Base-by-base conservation (phyloP, 352 stramenopile species). In the Phytopythium oedochilum region DNA sequence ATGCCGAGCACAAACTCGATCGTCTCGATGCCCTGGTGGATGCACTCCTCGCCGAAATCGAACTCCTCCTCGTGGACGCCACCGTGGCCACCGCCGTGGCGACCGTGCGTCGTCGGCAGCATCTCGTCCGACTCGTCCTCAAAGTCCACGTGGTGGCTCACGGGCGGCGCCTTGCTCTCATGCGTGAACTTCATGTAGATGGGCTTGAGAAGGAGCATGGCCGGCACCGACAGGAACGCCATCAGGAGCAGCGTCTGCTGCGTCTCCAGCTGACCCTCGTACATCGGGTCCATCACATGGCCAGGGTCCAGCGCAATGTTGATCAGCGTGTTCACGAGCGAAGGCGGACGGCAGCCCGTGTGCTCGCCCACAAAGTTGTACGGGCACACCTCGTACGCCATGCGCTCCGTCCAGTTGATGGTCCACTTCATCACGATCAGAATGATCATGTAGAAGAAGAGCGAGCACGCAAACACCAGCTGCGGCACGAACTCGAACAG, bases 1-100 rank as follows among this genome's bases (percentile, higher is more conserved):
- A 99, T 99, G 34, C 97, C 96, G 51, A 99, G 87, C 60, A 99
- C 96, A 61, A 99, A 99, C 78, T 99, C 97, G 63, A 99, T 99
- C 26, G 97, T 99, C 79, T 99, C 96, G 72, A 99, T 99, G 29
- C 80, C 96, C 67, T 99, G 96, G 79, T 99, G 97, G 61, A 99
- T 99, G 29, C 99, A 73, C 46, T 99, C 90, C 74, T 99, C 97
- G 34, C 93, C 94, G 67, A 99, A 98, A 35, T 96, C 80, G 66
- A 98, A 96, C 51, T 97, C 88, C 26, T 96, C 83, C 14, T 65
- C 74, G 25, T 82, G 73, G 23, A 70, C 63, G n/a, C 66, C 63
- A 25, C 75, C 70, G 17, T 60, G 61, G 47, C 73, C 68, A 15
- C 72, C 76, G 39, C 83, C 60, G 28, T 71, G 61, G 52, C 86